Base-by-base conservation (phyloP, 2,329 filamentous ascomycete genomes). In the Arthrobotrys megalospora region DNA sequence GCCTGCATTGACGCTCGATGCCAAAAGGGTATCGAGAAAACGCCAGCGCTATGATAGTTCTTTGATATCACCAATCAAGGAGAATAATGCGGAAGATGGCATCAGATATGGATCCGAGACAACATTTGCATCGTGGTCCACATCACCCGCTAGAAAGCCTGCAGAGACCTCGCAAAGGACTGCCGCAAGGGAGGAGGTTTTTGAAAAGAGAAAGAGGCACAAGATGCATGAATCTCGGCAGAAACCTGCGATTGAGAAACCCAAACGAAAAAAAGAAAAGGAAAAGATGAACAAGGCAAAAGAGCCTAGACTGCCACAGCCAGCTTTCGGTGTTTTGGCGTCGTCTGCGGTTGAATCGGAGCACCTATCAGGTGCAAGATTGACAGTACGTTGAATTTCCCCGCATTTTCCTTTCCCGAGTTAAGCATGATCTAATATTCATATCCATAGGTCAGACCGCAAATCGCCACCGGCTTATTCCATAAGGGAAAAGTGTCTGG, bases 211-310 rank as follows among this genome's bases (percentile, higher is more conserved):
- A 3, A 66, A 72, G 50, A 62, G 75, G 60, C 63, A 78, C 52
- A 78, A 72, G 53, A 78, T 78, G 75, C 75, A 66, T 58, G 67
- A 78, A 55, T 68, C 60, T 78, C 75, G 75, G 72, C 72, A 68
- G 32, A 77, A 77, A 71, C 12, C 24, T 19, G 43, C 47, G 21
- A 60, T 32, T 32, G 16, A 53, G 43, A 21, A 19, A 19, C 48
- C 10, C 6, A 66, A 43, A 19, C 24, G 32, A 52, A 68, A 78
- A 72, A 78, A 68, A 53, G 67, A 72, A 78, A 72, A 34, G 14
- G 58, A 66, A 21, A 45, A 60, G 24, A 60, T 41, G 53, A 38
- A 67, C 21, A 60, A 21, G 34, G 45, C 14, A 47, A 67, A 58
- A 68, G 41, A 45, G 45, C 58, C 28, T 45, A 65, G 45, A 53